Evolutionary conservation across 1,284 basidiomycete genomes (phyloP).

Genomic region (Microbotryomycetes sp.): DNA sequence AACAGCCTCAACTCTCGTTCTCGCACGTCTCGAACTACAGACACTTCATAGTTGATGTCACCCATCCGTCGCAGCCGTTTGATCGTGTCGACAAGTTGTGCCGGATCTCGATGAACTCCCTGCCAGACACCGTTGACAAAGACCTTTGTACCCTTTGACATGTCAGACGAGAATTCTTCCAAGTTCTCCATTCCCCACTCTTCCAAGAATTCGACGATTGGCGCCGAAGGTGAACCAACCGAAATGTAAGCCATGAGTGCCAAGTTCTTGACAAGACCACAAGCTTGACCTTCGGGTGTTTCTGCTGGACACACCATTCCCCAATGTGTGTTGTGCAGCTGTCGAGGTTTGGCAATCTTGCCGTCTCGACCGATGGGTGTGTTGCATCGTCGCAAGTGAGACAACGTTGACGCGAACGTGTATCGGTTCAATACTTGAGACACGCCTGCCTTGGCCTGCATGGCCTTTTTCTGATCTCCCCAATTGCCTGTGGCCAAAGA

Average conservation of each 20-base stretch:
- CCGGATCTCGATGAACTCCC: conserved; percentile 95
- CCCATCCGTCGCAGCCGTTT: conserved; percentile 87
- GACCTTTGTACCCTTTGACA: conserved; percentile 83
- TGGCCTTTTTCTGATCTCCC: conserved; percentile 98
- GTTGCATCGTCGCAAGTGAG: conserved; percentile 95
- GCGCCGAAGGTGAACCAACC: conserved; percentile 90
- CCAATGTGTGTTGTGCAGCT: conserved; percentile 99
- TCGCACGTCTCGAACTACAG: conserved; percentile 92
- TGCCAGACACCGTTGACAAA: conserved; percentile 99
- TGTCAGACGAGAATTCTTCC: conserved; percentile 80
- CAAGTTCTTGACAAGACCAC: conserved; percentile 97
- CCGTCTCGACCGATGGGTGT: conserved; percentile 97
- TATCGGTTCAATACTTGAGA: conserved; percentile 98
- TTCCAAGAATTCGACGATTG: conserved; percentile 96
- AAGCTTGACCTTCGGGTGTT: conserved; percentile 98
- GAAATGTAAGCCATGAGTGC: conserved; percentile 98
- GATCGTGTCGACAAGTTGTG: conserved; percentile 85
- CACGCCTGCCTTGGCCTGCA: conserved; percentile 95
- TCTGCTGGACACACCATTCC: conserved; percentile 99
- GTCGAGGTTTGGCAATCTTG: conserved; percentile 98
- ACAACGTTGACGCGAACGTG: conserved; percentile 96
- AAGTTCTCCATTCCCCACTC: conserved; percentile 94
- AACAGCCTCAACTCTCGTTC: conserved; percentile 91
- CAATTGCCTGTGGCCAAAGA: conserved; percentile 98
- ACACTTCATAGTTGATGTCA: conserved; percentile 93